A percentile compares a stretch with the other conserved stretches of the same genome.
These are phyloP conservation scores for Kodamaea fukazawae DNA, from an alignment of 805 yeast species.

Conservation along the genomic window DNA sequence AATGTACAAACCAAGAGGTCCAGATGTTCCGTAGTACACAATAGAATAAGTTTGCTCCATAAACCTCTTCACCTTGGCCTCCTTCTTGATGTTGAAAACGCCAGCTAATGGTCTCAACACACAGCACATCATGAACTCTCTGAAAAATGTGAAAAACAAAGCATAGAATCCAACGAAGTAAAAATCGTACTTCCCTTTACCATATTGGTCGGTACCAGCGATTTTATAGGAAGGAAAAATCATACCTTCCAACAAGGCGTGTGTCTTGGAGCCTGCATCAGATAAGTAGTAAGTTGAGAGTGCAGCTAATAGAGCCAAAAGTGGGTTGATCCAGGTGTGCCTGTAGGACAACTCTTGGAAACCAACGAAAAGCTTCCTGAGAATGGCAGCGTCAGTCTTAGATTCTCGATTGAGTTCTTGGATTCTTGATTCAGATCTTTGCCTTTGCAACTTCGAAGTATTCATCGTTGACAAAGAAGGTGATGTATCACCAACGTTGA, in stretches of 20 bases:
- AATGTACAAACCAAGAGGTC: conserved; percentile 85
- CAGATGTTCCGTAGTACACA: conserved; percentile 73
- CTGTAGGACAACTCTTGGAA: conserved; percentile 57
- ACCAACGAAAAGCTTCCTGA: conserved; percentile 54
- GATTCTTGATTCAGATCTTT: conserved; percentile 31
- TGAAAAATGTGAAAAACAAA: conserved; percentile 80
- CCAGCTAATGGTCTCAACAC: conserved; percentile 71
- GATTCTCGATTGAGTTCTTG: conserved; percentile 26
- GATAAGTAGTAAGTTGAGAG: conserved; percentile 50
- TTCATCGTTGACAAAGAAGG: conserved; percentile 68
- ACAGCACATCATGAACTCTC: conserved; percentile 89
- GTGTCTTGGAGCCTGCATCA: conserved; percentile 55
- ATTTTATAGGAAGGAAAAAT: conserved; percentile 63
- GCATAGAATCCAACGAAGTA: conserved; percentile 76
- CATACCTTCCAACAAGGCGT: conserved; percentile 57
- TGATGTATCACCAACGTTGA: conserved; percentile 72
- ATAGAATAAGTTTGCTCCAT: conserved; percentile 91
- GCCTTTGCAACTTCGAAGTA: conserved; percentile 42
- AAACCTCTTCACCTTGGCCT: conserved; percentile 69
- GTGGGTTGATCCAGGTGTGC: conserved; percentile 73
- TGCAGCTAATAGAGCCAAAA: conserved; percentile 44
- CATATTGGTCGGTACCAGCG: conserved; percentile 67
- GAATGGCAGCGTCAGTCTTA: conserved; percentile 48
- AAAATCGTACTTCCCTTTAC: conserved; percentile 83
- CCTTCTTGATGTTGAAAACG: conserved; percentile 47